Conservation (phyloP, 2,329 filamentous ascomycete genomes). For the Talaromyces sp. region DNA sequence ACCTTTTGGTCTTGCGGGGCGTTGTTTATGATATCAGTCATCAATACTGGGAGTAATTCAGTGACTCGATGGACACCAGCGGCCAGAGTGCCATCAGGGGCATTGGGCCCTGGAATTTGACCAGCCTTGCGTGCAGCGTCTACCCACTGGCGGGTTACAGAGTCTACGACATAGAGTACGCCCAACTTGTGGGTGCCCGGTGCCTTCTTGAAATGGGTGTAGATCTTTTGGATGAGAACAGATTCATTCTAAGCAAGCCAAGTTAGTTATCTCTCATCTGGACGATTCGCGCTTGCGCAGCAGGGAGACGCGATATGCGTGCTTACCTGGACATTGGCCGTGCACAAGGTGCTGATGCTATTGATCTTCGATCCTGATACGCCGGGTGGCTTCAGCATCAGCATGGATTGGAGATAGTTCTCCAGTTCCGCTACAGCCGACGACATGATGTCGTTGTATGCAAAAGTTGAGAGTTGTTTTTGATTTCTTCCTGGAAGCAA, state of each 20-base stretch:
- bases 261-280: too few species aligned
- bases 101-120: slow-evolving; percentile 77
- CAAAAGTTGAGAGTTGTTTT: background rate
- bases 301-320: background rate
- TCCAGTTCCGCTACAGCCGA: slow-evolving; percentile 90
- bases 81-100: slow-evolving; percentile 88
- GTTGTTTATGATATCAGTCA: slow-evolving; percentile 90
- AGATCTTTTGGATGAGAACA: slow-evolving; percentile 92
- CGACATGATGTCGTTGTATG: slow-evolving; percentile 57
- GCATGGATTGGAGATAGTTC: slow-evolving; percentile 86
- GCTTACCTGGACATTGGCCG: slow-evolving; percentile 85
- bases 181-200: slow-evolving; percentile 95
- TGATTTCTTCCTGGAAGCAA: background rate
- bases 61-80: slow-evolving; percentile 96
- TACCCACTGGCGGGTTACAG: slow-evolving; percentile 98
- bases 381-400: slow-evolving; percentile 86
- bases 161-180: slow-evolving; percentile 99
- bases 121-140: slow-evolving; percentile 87
- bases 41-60: slow-evolving; percentile 87
- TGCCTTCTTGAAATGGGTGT: slow-evolving; percentile 94
- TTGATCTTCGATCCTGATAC: slow-evolving; percentile 91
- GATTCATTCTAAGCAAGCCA: slow-evolving; percentile 73
- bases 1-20: slow-evolving; percentile 96
- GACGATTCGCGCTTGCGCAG: too few species aligned
- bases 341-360: slow-evolving; percentile 83